Percentiles rank a stretch among this genome's conserved stretches.
Conservation (phyloP, 2,329 filamentous ascomycete genomes). For the Plenodomus tracheiphilus region DNA sequence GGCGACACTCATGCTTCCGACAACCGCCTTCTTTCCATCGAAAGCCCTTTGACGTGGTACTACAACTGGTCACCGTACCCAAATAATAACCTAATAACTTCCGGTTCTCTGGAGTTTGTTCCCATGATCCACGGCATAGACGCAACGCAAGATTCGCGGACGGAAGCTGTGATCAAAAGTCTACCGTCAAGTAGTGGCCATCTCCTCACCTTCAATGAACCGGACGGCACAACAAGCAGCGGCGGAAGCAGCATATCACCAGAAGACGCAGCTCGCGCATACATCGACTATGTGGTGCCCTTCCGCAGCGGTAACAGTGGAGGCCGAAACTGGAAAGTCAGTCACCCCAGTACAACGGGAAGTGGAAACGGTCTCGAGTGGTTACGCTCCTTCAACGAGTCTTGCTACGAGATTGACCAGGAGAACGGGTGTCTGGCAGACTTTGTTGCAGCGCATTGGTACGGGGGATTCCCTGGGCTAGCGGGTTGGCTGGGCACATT, state of each 20-base stretch:
- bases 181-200: slow-evolving; percentile 65
- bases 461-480: slow-evolving; percentile 69
- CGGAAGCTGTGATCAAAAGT: slow-evolving; percentile 61
- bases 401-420: slow-evolving; percentile 50
- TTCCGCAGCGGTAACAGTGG: slow-evolving; percentile 57
- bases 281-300: slow-evolving; percentile 73
- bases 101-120: slow-evolving; percentile 67
- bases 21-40: slow-evolving; percentile 67
- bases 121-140: slow-evolving; percentile 77
- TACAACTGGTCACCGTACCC: slow-evolving; percentile 71
- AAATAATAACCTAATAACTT: slow-evolving; percentile 57
- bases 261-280: slow-evolving; percentile 65
- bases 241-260: slow-evolving; percentile 70
- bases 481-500: slow-evolving; percentile 67
- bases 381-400: slow-evolving; percentile 68
- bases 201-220: slow-evolving; percentile 78
- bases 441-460: slow-evolving; percentile 58
- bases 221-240: slow-evolving; percentile 61
- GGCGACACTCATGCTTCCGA: slow-evolving; percentile 57
- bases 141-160: slow-evolving; percentile 47
- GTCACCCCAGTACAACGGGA: slow-evolving; percentile 71
- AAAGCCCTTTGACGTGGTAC: slow-evolving; percentile 74
- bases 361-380: slow-evolving; percentile 65
- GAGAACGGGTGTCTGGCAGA: slow-evolving; percentile 52
- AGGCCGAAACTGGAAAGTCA: slow-evolving; percentile 61